Evolutionary conservation across 768 basidiomycete species (phyloP).

Genomic region (Tylopilus sp.): DNA sequence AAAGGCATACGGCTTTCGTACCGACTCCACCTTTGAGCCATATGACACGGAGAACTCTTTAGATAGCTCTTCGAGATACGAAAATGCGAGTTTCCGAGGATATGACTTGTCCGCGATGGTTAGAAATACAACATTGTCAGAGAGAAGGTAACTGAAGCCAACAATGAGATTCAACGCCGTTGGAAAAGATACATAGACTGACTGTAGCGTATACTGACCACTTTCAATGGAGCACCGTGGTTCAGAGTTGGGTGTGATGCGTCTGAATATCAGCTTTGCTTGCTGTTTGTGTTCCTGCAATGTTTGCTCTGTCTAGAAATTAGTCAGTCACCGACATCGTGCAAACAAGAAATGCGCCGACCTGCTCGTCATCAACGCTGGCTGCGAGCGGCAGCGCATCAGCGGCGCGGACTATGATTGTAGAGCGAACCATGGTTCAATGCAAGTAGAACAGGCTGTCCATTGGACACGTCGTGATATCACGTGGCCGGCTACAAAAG

Average conservation of each 20-base stretch:
- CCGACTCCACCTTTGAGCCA: conserved; percentile 87
- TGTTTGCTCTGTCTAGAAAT: conserved; percentile 78
- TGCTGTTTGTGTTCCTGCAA: conserved; percentile 99
- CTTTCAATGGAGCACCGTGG: conserved; percentile 97
- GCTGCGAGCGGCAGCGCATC: conserved; percentile 91
- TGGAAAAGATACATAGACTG: conserved; percentile 32
- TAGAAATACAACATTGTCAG: conserved; percentile 91
- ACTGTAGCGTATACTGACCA: conserved; percentile 95
- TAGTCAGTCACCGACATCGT: conserved; percentile 1
- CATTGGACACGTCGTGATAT: conserved; percentile 1
- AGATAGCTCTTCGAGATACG: conserved; percentile 93
- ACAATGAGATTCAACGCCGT: conserved; percentile 5
- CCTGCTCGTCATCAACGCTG: conserved; percentile 96
- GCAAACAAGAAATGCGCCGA: conserved; percentile 35
- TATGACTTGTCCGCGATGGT: conserved; percentile 96
- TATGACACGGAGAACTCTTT: conserved; percentile 95
- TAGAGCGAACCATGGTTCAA: conserved; percentile 75
- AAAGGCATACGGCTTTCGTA: conserved; percentile 97
- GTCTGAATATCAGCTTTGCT: conserved; percentile 92
- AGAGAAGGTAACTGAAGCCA: conserved; percentile 80
- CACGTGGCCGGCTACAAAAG: conserved; percentile 11
- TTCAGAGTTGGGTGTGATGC: conserved; percentile 91
- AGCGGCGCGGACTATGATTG: conserved; percentile 78
- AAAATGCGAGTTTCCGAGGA: conserved; percentile 95
- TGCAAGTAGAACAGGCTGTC: not conserved